Base-by-base conservation (phyloP, 1,284 basidiomycete genomes). In the Papiliotrema flavescens region DNA sequence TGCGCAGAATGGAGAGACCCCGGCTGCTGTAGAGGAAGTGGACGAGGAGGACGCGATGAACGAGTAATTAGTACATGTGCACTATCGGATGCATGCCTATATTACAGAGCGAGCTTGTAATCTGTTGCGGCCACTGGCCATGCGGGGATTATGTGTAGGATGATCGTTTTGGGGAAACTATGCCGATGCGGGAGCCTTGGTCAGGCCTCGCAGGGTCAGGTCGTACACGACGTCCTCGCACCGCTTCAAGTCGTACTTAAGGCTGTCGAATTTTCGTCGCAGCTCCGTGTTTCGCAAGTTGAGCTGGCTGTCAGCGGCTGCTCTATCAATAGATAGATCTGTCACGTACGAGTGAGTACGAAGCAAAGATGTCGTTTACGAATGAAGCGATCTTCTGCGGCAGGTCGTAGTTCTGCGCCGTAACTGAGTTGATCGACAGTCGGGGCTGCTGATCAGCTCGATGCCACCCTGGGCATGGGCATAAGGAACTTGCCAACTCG, bases 171-270 rank as follows among this genome's bases (percentile, higher is more conserved):
- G n/a, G n/a, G n/a, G n/a, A 32, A 23, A 14, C 26, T 44, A 51
- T 7, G 49, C 40, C 5, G 44, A 46, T 14, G 49, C 17, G 46
- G 51, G 44, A 13, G 43, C 37, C 34, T 36, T 46, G 17, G 49
- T 65, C 46, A 73, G 54, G 17, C 70, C 71, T 43, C 74, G 47
- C 23, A 77, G 54, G 3, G 73, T 76, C 39, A 77, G 59, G 52
- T 77, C 76, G 54, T 76, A 78, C 48, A 78, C 74, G 8, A 78
- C 76, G 55, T 76, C 74, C 63, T 78, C 76, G 55, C 76, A 77
- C 41, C 71, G 61, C 65, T 77, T 77, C 40, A 78, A 57, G 51
- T 77, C 76, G 60, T 77, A 78, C 58, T 78, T 78, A 54, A 78
- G 62, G 47, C 72, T 73, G 63, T 78, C 76, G 50, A 78, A 78